phyloP scores from a whole-genome alignment of 1,284 basidiomycete genomes.

The Pascua guehoae region DNA sequence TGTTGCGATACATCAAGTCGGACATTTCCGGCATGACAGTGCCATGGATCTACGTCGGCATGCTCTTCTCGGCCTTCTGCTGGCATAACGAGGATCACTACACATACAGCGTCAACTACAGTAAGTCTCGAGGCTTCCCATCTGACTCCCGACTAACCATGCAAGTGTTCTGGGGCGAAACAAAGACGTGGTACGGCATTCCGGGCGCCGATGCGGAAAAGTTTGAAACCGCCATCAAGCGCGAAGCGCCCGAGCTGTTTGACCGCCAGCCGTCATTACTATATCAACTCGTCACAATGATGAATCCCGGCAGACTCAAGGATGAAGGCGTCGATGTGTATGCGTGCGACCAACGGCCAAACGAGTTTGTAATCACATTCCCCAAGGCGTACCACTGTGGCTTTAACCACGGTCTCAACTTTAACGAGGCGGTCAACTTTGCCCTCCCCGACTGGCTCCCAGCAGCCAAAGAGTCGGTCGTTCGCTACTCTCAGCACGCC shows the following conservation, averaged over 20 bases:
- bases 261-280: conserved; percentile 95
- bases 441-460: conserved; percentile 93
- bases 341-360: conserved; percentile 92
- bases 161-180: conserved; percentile 97
- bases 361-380: conserved; percentile 96
- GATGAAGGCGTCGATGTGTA: conserved; percentile 90
- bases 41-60: conserved; percentile 99
- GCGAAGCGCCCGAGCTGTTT: conserved; percentile 96
- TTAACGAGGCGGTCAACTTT: conserved; percentile 99
- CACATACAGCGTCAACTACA: conserved; percentile 92
- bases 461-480: conserved; percentile 79
- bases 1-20: conserved; percentile 80
- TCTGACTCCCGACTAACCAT: conserved; percentile 22
- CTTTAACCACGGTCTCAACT: conserved; percentile 97
- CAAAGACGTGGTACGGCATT: conserved; percentile 99
- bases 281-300: conserved; percentile 95
- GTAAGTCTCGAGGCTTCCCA: conserved; percentile 54
- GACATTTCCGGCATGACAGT: conserved; percentile 99
- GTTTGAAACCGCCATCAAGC: conserved; percentile 93
- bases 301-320: conserved; percentile 85
- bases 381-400: conserved; percentile 98
- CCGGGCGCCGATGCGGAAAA: conserved; percentile 90
- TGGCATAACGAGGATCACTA: conserved; percentile 99
- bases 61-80: conserved; percentile 98
- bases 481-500: conserved; percentile 79